Evolutionary conservation across 2,329 filamentous ascomycete genomes (phyloP), one percentile per base, ranked within the genome.

Genomic region (Xylariaceae sp.): DNA sequence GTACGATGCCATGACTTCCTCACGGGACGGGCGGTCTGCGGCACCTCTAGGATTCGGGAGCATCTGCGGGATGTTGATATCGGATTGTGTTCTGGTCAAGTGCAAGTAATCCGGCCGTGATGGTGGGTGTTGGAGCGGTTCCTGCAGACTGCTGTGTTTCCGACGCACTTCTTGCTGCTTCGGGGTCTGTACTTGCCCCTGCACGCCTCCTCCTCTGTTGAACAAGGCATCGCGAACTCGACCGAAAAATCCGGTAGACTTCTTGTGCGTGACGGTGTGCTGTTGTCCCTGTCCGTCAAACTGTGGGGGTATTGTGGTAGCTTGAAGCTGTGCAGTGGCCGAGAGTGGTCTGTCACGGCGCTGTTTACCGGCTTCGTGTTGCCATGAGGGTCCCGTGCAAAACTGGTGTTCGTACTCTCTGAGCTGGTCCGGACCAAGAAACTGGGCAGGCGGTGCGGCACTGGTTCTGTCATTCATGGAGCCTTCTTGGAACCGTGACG

Each of bases 391-490:
- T 11, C 50, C 47, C 11, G 27, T 23, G 40, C 65, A 68, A 61
- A 71, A 70, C 39, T 67, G 67, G 27, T 44, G 60, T 59, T 71
- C 68, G 55, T 62, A 70, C 10, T 62, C 43, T 37, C 42, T 61
- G 18, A 70, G 57, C 52, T 69, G 58, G 11, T 68, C 62, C 4
- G 66, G 65, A 7, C 59, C 84, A 35, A 88, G 77, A 70, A 89
- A 92, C 33, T 84, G 79, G 37, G 81, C 78, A 0, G 89, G 89
- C 23, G 91, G 91, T 54, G 79, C 82, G 53, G 84, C 81, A 66
- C 88, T 92, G 26, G 83, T 78, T 60, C 89, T 85, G 71, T 95
- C 90, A 66, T 87, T 91, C 89, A 96, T 93, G 65, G 88, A 93
- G 33, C 88, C 92, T 73, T 96, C 92, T 30, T 87, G 65, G 81